Evolutionary conservation across 106 monocot genomes (phyloP).

Genomic region (Dendrobium catenatum): DNA sequence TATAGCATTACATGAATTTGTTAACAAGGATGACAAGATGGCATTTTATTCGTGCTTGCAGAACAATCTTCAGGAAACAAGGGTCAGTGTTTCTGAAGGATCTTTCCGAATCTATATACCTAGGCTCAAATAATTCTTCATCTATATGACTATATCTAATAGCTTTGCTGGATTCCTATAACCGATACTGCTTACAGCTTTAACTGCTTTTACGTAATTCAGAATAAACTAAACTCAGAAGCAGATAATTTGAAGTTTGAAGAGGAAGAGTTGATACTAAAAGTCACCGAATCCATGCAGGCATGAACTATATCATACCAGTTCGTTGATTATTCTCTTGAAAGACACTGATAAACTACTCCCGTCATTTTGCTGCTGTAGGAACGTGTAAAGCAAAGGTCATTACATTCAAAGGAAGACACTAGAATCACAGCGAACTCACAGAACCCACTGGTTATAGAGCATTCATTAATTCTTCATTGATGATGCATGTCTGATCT

Average conservation of each 20-base stretch:
- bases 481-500: slow-evolving; percentile 2
- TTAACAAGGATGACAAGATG: slow-evolving; percentile 94
- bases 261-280: slow-evolving; percentile 71
- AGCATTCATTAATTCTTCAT: not conserved
- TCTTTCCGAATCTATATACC: not conserved
- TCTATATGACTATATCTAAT: not conserved
- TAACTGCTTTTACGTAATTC: slow-evolving; percentile 8
- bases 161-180: not conserved
- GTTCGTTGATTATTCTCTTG: not conserved
- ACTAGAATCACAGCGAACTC: slow-evolving; percentile 26
- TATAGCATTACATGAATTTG: slow-evolving; percentile 96
- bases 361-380: slow-evolving; percentile 19
- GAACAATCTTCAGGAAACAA: slow-evolving; percentile 89
- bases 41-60: slow-evolving; percentile 91
- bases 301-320: slow-evolving; percentile 24
- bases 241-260: slow-evolving; percentile 56
- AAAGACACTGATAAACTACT: not conserved
- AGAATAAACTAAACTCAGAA: slow-evolving; percentile 83
- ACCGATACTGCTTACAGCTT: not conserved
- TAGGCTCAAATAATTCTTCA: not conserved
- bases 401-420: slow-evolving; percentile 40
- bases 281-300: slow-evolving; percentile 90
- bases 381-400: slow-evolving; percentile 87
- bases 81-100: slow-evolving; percentile 30
- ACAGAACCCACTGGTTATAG: slow-evolving; percentile 36